phyloP scores from a whole-genome alignment of 768 basidiomycete species.

The Auriscalpium vulgare region DNA sequence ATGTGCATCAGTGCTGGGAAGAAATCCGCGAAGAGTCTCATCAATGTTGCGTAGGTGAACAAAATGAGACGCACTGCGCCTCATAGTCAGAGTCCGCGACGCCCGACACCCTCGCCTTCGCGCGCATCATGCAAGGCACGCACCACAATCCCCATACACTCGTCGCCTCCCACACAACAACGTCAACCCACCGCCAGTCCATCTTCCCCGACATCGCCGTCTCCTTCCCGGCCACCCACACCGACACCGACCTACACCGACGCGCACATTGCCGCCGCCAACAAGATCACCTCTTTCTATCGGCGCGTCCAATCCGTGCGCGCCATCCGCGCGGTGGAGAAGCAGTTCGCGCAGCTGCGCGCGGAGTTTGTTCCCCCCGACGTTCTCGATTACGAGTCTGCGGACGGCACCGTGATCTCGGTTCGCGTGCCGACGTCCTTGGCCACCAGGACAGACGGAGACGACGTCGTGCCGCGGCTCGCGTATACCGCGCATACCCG shows the following conservation, averaged over 20 bases:
- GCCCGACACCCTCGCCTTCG: no score
- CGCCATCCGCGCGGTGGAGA: not conserved
- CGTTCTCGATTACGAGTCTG: not conserved
- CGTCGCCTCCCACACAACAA: not conserved
- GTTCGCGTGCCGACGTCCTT: not conserved
- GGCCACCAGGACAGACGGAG: not conserved
- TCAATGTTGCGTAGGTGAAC: no score
- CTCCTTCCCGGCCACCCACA: not conserved
- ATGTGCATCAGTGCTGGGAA: no score
- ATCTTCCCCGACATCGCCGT: not conserved
- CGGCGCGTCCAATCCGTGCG: not conserved
- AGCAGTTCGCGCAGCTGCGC: not conserved
- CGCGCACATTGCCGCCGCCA: not conserved
- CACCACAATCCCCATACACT: not conserved
- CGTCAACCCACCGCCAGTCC: not conserved
- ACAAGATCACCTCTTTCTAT: not conserved
- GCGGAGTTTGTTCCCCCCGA: not conserved
- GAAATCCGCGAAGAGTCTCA: no score
- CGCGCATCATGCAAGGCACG: not conserved
- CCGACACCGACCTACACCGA: not conserved
- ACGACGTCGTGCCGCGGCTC: slow-evolving; percentile 26
- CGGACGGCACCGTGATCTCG: not conserved
- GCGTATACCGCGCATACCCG: slow-evolving; percentile 52
- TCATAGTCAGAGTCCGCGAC: no score
- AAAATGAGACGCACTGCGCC: no score